A percentile compares a stretch with the other conserved stretches of the same genome.
Conservation (phyloP, 192 early-diverging fungal genomes). For the Chytriomyces sp. region DNA sequence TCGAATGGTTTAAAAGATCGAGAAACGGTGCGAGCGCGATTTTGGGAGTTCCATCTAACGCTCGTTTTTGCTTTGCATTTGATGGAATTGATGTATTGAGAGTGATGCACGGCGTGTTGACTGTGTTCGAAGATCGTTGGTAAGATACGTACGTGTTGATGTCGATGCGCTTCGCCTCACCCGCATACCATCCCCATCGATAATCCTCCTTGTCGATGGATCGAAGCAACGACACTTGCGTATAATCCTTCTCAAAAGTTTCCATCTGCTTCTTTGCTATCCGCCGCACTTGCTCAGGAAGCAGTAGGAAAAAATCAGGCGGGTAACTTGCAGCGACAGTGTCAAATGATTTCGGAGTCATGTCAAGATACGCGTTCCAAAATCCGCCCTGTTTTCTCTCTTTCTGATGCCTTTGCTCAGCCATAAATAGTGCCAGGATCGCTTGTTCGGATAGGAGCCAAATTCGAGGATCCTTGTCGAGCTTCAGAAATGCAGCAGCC, state of each 20-base stretch:
- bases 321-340: not conserved
- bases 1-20: constrained; percentile 45
- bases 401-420: not conserved
- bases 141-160: not conserved
- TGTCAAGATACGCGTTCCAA: not conserved
- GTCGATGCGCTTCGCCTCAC: not conserved
- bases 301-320: not conserved
- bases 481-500: not conserved
- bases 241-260: not conserved
- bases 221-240: not conserved
- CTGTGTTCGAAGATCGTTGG: constrained; percentile 5
- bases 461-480: not conserved
- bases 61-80: not conserved
- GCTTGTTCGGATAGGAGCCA: not conserved
- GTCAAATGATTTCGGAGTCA: not conserved
- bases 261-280: not conserved
- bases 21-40: constrained; percentile 48
- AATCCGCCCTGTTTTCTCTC: not conserved
- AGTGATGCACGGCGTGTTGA: constrained; percentile 48
- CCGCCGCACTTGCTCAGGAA: not conserved
- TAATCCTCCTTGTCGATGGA: not conserved
- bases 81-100: constrained; percentile 32
- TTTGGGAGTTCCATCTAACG: constrained; percentile 11
- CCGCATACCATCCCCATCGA: not conserved
- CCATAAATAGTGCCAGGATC: constrained; percentile 12